These are phyloP conservation scores for Scytalidium lignicola DNA, from an alignment of 2,329 filamentous ascomycete species.

Conservation along the genomic window DNA sequence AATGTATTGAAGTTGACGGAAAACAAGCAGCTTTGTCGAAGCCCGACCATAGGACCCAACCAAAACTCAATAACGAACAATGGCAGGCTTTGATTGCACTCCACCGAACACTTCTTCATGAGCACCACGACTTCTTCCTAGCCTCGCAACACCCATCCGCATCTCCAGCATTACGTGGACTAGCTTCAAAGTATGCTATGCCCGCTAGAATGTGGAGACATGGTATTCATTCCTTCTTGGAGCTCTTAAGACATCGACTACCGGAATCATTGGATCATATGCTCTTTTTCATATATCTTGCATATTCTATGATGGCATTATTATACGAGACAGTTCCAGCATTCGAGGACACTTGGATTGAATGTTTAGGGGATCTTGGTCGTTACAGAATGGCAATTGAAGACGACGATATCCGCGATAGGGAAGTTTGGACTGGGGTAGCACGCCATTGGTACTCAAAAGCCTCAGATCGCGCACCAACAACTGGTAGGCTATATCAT, in stretches of 20 bases:
- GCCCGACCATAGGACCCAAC: slow-evolving; percentile 18
- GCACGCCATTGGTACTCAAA: slow-evolving; percentile 77
- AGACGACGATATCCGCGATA: slow-evolving; percentile 67
- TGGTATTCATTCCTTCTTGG: slow-evolving; percentile 81
- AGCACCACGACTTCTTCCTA: slow-evolving; percentile 82
- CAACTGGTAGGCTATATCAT: slow-evolving; percentile 73
- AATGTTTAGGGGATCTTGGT: slow-evolving; percentile 81
- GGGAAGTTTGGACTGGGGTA: slow-evolving; percentile 72
- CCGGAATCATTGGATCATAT: slow-evolving; percentile 80
- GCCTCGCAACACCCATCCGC: slow-evolving; percentile 83
- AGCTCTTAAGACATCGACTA: slow-evolving; percentile 68
- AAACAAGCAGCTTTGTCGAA: slow-evolving; percentile 47
- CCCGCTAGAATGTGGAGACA: slow-evolving; percentile 87
- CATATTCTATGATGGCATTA: slow-evolving; percentile 85
- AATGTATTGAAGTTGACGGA: slow-evolving; percentile 77
- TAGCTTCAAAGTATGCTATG: slow-evolving; percentile 84
- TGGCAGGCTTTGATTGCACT: slow-evolving; percentile 81
- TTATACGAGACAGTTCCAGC: slow-evolving; percentile 78
- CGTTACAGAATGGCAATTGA: slow-evolving; percentile 89
- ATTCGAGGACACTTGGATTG: slow-evolving; percentile 81
- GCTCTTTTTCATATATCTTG: slow-evolving; percentile 82
- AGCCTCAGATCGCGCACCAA: slow-evolving; percentile 68
- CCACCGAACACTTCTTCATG: slow-evolving; percentile 74
- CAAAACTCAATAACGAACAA: slow-evolving; percentile 57
- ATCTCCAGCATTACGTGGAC: slow-evolving; percentile 55